Evolutionary conservation across 495 filamentous ascomycete genomes (phyloP).

Genomic region (Trypethelium eluteriae): DNA sequence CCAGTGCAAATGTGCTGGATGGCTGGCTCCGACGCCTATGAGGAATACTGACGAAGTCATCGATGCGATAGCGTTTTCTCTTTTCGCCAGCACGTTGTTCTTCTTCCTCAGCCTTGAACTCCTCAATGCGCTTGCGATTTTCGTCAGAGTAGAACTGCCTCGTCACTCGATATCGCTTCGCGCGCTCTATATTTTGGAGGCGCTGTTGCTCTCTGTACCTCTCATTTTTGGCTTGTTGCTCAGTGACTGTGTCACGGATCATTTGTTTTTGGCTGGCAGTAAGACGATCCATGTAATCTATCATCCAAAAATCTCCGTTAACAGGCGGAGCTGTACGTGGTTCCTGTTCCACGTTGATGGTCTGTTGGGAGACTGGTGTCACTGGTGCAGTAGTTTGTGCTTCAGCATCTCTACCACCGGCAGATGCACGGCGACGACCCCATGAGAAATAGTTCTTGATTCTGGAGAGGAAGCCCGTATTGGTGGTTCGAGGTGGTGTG

Average conservation of each 20-base stretch:
- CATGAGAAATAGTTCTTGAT: not conserved
- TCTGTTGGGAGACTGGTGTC: not conserved
- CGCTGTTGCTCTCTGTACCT: not conserved
- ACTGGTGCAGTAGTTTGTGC: not conserved
- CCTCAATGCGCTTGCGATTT: conserved; percentile 4
- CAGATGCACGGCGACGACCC: not conserved
- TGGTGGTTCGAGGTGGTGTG: not conserved
- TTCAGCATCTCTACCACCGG: not conserved
- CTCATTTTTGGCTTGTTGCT: not conserved
- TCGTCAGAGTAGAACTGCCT: not conserved
- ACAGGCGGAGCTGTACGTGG: not conserved
- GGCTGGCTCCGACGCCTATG: not conserved
- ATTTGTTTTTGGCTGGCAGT: not conserved
- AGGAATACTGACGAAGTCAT: conserved; percentile 1
- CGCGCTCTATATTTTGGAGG: not conserved
- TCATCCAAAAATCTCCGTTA: not conserved
- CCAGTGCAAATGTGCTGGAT: not conserved
- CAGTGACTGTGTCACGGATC: not conserved
- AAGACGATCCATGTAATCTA: not conserved
- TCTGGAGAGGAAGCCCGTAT: not conserved
- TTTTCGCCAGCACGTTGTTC: not conserved
- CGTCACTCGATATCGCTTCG: not conserved
- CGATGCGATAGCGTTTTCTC: conserved; percentile 2
- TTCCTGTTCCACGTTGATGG: not conserved
- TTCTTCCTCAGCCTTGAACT: not conserved